Base-by-base conservation (phyloP, 2,329 filamentous ascomycete species). In the Pseudocercospora musae region DNA sequence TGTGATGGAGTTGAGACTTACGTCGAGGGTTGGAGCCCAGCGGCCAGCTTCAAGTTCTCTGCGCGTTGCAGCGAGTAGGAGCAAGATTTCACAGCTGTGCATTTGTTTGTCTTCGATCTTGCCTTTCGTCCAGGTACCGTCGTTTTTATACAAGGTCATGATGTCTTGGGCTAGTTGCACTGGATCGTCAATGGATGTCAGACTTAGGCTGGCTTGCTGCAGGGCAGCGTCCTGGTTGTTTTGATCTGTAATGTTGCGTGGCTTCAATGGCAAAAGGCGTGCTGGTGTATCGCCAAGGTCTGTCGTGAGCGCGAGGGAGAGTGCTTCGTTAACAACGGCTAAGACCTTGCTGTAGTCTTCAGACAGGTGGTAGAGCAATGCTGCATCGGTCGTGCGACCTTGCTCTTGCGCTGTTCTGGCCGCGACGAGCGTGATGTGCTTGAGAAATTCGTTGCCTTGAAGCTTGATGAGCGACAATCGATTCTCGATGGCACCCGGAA, bases 331-430 rank as follows among this genome's bases (percentile, higher is more conserved):
- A 72, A 98, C 86, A 68, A 98, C 94, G 25, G 85, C 82, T 48
- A 97, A 87, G n/a, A 98, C 96, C 58, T 88, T 92, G 75, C 99
- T 92, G 75, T 96, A 98, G 75, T 99, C 93, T 72, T 92, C 91
- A 0, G 95, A 94, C 48, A 99, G 83, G 76, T 99, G 94, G 76
- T 96, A 98, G 57, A 99, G 83, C 56, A 99, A 83, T 13, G 98
- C 94, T 1, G 96, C 93, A 77, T 99, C 95, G 0, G 94, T 96
- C 1, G 89, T 92, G 55, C 96, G 87, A 42, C 95, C 94, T 71
- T 94, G 96, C 75, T 98, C 94, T 70, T 99, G 94, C 4, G 95
- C 95, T 72, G 93, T 91, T 67, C 89, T 89, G 44, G 95, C 95
- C 8, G 95, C 95, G 76, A 96, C 92, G 48, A 95, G 83, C 1